Evolutionary conservation across 768 basidiomycete genomes (phyloP).

Genomic region (Lentinula raphanica): DNA sequence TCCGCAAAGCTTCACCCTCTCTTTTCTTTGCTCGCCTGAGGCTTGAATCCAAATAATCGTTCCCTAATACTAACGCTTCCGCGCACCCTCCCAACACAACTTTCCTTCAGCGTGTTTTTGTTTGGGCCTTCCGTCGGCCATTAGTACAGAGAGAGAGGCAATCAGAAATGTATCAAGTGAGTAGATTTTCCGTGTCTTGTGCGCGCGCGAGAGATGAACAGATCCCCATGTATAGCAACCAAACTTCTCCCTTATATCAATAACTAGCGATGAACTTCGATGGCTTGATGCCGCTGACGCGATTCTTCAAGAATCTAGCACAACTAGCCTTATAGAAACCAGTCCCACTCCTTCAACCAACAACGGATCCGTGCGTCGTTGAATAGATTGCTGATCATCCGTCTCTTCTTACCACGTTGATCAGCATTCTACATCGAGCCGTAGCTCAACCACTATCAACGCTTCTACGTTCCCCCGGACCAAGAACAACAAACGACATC

Average conservation of each 20-base stretch:
- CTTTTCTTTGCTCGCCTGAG: conserved; percentile 13
- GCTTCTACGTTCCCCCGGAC: conserved; percentile 4
- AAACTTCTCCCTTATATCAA: conserved; percentile 24
- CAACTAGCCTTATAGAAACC: background rate
- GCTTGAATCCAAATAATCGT: conserved; percentile 12
- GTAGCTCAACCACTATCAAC: conserved; percentile 5
- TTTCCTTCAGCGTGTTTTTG: conserved; percentile 21
- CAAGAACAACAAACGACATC: conserved; percentile 5
- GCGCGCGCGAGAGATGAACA: background rate
- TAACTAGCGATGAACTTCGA: conserved; percentile 42
- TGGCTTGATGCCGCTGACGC: conserved; percentile 45
- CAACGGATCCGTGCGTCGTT: conserved; percentile 9
- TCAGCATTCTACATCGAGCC: conserved; percentile 2
- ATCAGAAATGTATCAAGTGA: conserved; percentile 6
- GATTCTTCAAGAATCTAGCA: conserved; percentile 10
- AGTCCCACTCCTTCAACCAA: conserved; percentile 8
- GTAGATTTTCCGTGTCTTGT: background rate
- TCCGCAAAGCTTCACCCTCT: conserved; percentile 9
- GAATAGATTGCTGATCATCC: background rate
- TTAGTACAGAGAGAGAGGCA: background rate
- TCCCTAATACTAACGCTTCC: conserved; percentile 15
- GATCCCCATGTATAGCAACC: conserved; percentile 18
- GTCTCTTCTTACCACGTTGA: background rate
- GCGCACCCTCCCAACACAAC: conserved; percentile 18
- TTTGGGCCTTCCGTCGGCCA: conserved; percentile 19